phyloP scores from a whole-genome alignment of 169 alveolate species.

The Cyclospora cayetanensis region DNA sequence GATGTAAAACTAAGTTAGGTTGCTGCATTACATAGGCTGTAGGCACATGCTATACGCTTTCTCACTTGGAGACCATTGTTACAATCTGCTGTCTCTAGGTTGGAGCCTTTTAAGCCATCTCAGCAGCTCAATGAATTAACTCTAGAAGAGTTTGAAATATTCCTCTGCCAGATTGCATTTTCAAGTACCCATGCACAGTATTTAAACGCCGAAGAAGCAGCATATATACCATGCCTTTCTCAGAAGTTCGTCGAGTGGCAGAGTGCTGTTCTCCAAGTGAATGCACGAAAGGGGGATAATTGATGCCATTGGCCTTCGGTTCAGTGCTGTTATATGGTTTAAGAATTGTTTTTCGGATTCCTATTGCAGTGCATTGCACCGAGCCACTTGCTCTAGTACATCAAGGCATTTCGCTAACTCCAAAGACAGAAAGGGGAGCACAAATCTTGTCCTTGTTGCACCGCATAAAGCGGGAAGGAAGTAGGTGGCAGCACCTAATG shows the following conservation, averaged over 20 bases:
- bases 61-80: too few species aligned
- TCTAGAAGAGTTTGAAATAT: slow-evolving; percentile 23
- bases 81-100: background rate
- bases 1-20: too few species aligned
- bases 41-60: too few species aligned
- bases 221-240: too few species aligned
- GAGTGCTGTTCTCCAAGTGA: too few species aligned
- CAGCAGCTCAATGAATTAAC: slow-evolving; percentile 40
- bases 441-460: slow-evolving; percentile 9
- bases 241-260: too few species aligned
- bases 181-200: slow-evolving; percentile 31
- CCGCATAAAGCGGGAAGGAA: slow-evolving; percentile 49
- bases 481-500: background rate
- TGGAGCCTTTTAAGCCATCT: slow-evolving; percentile 12
- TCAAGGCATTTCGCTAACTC: slow-evolving; percentile 10
- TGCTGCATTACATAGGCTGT: too few species aligned
- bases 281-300: too few species aligned
- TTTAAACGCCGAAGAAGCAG: too few species aligned
- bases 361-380: slow-evolving; percentile 40
- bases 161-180: slow-evolving; percentile 51
- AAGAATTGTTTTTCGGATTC: background rate
- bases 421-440: slow-evolving; percentile 40
- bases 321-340: too few species aligned
- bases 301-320: too few species aligned
- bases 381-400: background rate